Conservation (phyloP, 441 rosid species). For the Gossypium schwendimanii region DNA sequence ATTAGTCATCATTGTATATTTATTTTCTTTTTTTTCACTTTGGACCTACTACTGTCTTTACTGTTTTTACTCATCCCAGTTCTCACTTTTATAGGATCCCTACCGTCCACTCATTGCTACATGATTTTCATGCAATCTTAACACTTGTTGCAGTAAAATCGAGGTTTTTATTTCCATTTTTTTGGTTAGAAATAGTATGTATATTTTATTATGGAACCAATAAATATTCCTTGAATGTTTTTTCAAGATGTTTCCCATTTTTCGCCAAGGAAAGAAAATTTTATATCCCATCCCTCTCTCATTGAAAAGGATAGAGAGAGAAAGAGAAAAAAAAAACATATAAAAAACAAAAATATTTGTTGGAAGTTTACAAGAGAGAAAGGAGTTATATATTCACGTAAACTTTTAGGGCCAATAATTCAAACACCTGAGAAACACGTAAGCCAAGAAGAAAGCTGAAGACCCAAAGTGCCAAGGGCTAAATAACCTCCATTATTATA, state of each 20-base stretch:
- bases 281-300: not conserved
- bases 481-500: not conserved
- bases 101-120: slow-evolving; percentile 16
- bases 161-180: not conserved
- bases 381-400: slow-evolving; percentile 15
- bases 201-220: not conserved
- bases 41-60: slow-evolving; percentile 27
- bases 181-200: not conserved
- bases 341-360: slow-evolving; percentile 17
- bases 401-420: slow-evolving; percentile 42
- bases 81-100: slow-evolving; percentile 30
- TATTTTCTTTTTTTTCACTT: slow-evolving; percentile 26
- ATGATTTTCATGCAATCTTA: slow-evolving; percentile 28
- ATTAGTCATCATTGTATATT: slow-evolving; percentile 42
- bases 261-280: not conserved
- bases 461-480: slow-evolving; percentile 21
- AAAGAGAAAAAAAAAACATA: not conserved
- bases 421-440: slow-evolving; percentile 42
- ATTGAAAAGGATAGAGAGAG: not conserved
- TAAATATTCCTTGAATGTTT: not conserved
- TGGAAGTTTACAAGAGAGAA: slow-evolving; percentile 25
- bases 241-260: not conserved
- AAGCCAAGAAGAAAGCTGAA: slow-evolving; percentile 24
- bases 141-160: slow-evolving; percentile 15
- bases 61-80: slow-evolving; percentile 24